Percentiles rank a stretch among this genome's conserved stretches.
Conservation (phyloP, 441 rosid genomes). For the Macaranga tanarius region DNA sequence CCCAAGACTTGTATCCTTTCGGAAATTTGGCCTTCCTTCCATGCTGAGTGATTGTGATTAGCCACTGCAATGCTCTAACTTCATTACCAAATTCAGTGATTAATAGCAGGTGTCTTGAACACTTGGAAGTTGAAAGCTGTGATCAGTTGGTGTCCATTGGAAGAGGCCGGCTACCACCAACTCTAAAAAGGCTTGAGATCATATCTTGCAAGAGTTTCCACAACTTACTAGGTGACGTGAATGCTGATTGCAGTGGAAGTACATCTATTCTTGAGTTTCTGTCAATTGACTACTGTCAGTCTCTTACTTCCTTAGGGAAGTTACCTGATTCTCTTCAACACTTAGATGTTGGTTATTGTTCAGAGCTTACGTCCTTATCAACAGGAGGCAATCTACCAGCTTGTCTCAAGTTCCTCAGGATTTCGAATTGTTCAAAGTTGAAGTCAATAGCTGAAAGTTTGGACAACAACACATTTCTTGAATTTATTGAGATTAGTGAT, state of each 20-base stretch:
- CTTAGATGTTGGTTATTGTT: not conserved
- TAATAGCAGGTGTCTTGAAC: not conserved
- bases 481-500: not conserved
- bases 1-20: constrained; percentile 9
- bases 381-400: constrained; percentile 3
- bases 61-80: not conserved
- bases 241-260: not conserved
- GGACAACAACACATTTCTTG: not conserved
- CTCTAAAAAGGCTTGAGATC: constrained; percentile 21
- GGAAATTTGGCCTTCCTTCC: not conserved
- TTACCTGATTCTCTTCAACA: constrained; percentile 8
- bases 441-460: not conserved
- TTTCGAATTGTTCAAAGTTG: not conserved
- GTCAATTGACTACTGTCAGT: not conserved
- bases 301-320: not conserved
- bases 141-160: constrained; percentile 11
- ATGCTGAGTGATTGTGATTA: not conserved
- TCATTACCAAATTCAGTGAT: constrained; percentile 9
- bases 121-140: constrained; percentile 11
- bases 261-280: not conserved
- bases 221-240: not conserved
- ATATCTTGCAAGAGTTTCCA: constrained; percentile 9
- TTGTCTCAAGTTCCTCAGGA: not conserved
- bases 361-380: not conserved
- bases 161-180: constrained; percentile 11